phyloP scores from a whole-genome alignment of 2,329 filamentous ascomycete species.

The Penicillium palitans region DNA sequence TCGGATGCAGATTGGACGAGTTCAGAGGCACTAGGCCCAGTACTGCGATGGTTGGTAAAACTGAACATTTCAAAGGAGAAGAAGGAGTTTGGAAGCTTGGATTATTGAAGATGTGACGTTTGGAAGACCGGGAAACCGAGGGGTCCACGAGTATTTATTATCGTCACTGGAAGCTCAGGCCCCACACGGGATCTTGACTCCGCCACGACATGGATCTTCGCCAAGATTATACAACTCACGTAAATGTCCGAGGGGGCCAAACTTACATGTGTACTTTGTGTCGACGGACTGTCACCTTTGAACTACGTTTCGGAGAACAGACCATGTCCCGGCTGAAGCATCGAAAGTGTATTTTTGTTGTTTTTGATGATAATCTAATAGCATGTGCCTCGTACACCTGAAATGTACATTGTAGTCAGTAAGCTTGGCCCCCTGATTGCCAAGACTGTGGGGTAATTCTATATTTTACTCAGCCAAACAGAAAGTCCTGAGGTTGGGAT shows the following conservation, averaged over 20 bases:
- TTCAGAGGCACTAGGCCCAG: constrained; percentile 3
- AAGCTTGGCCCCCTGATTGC: background rate
- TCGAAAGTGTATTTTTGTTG: background rate
- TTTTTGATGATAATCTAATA: background rate
- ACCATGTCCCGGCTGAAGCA: background rate
- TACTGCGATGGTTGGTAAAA: constrained; percentile 11
- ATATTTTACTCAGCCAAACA: background rate
- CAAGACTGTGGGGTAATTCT: background rate
- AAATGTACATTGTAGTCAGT: background rate
- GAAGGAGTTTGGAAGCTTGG: background rate
- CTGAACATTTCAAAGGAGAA: constrained; percentile 4
- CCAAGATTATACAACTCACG: background rate
- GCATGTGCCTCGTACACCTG: background rate
- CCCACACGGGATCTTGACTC: background rate
- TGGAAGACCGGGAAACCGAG: background rate
- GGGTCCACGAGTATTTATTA: background rate
- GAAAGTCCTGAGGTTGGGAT: background rate
- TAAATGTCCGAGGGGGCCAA: background rate
- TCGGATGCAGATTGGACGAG: constrained; percentile 14
- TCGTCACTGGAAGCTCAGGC: background rate
- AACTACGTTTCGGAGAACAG: background rate
- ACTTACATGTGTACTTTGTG: background rate
- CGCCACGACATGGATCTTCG: background rate
- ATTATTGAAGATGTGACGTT: background rate
- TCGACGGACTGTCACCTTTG: background rate